These are phyloP conservation scores for Nemania bipapillata DNA, from an alignment of 2,329 filamentous ascomycete species.

Conservation along the genomic window DNA sequence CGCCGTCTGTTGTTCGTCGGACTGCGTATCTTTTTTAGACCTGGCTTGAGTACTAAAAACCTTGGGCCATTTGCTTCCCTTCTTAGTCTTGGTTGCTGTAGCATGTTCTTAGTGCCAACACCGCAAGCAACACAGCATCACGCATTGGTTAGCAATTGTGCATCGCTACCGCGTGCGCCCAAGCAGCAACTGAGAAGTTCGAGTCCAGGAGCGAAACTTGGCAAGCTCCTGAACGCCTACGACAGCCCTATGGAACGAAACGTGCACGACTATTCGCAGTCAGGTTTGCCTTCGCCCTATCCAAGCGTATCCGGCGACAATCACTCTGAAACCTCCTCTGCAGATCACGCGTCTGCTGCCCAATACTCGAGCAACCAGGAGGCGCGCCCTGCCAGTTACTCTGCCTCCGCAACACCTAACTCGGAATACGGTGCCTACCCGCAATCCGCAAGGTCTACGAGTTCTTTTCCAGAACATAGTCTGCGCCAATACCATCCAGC, in stretches of 20 bases:
- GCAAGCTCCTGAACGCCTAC: constrained; percentile 48
- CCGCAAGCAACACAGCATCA: constrained; percentile 47
- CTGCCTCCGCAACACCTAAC: constrained; percentile 82
- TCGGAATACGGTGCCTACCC: constrained; percentile 89
- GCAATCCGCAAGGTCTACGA: constrained; percentile 75
- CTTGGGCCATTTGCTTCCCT: constrained; percentile 46
- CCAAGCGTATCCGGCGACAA: constrained; percentile 72
- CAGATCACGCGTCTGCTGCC: constrained; percentile 94
- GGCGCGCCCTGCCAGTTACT: constrained; percentile 76
- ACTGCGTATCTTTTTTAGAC: constrained; percentile 45
- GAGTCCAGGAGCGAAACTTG: constrained; percentile 48
- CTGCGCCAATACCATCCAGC: constrained; percentile 84
- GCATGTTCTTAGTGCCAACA: constrained; percentile 52
- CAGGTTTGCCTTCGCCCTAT: constrained; percentile 84
- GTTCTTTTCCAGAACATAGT: constrained; percentile 87
- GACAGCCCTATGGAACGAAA: constrained; percentile 66
- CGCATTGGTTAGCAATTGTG: constrained; percentile 49
- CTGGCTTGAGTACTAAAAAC: constrained; percentile 52
- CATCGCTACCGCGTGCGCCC: constrained; percentile 48
- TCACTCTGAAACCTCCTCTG: constrained; percentile 84
- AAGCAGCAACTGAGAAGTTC: constrained; percentile 46
- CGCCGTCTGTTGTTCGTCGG: constrained; percentile 46
- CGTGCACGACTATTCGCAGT: constrained; percentile 82
- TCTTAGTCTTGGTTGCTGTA: constrained; percentile 49
- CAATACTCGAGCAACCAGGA: constrained; percentile 88